phyloP scores from a whole-genome alignment of 805 yeast genomes.

The Metschnikowia lunata region DNA sequence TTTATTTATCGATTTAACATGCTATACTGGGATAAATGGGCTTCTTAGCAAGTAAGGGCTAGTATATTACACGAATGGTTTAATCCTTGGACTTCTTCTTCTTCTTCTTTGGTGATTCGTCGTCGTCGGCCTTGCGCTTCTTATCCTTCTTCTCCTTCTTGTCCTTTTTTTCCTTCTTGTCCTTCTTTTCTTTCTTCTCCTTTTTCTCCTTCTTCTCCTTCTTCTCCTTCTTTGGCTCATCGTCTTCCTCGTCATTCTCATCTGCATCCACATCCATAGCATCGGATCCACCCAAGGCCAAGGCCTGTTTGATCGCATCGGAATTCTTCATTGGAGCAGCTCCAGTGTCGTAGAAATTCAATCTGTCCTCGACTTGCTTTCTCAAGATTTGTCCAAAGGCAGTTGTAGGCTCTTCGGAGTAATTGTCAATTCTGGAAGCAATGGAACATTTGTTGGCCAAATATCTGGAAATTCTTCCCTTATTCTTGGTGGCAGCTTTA shows the following conservation, averaged over 20 bases:
- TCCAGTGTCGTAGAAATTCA: conserved; percentile 94
- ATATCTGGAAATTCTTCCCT: conserved; percentile 98
- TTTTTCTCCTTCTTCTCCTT: conserved; percentile 26
- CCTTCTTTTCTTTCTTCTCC: conserved; percentile 33
- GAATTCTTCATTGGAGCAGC: conserved; percentile 94
- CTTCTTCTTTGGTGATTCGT: conserved; percentile 38
- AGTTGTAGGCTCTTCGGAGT: conserved; percentile 88
- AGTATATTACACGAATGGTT: conserved; percentile 4
- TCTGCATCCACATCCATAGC: conserved; percentile 25
- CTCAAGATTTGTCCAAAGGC: conserved; percentile 87
- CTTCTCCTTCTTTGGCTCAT: conserved; percentile 33
- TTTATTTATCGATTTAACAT: conserved; percentile 10
- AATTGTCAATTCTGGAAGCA: conserved; percentile 97
- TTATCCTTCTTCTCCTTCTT: conserved; percentile 25
- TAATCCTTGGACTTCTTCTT: conserved; percentile 46
- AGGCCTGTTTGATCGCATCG: conserved; percentile 90
- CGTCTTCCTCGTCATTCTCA: conserved; percentile 24
- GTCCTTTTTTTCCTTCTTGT: conserved; percentile 33
- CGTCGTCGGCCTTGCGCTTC: conserved; percentile 34
- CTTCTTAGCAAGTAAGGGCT: conserved; percentile 3
- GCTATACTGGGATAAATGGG: conserved; percentile 16
- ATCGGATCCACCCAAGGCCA: conserved; percentile 58
- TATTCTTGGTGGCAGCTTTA: conserved; percentile 95
- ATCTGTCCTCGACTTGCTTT: conserved; percentile 97
- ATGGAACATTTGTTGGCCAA: conserved; percentile 98